Evolutionary conservation across 2,329 filamentous ascomycete species (phyloP).

Genomic region (Talaromyces pinophilus): DNA sequence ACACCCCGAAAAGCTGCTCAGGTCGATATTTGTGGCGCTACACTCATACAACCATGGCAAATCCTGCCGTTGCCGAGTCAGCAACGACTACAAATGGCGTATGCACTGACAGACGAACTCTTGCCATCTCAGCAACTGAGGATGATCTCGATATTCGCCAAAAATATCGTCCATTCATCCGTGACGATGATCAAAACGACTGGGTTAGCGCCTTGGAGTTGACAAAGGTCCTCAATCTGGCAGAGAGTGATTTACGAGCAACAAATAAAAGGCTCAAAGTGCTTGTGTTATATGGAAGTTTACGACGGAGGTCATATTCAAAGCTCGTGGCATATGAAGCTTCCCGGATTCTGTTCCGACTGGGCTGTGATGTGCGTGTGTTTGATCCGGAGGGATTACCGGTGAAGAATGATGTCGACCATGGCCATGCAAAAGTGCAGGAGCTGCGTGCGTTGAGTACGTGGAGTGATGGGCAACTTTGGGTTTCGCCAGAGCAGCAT

Average conservation of each 20-base stretch:
- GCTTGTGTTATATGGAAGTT: slow-evolving; percentile 63
- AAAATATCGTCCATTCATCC: slow-evolving; percentile 61
- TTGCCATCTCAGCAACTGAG: slow-evolving; percentile 50
- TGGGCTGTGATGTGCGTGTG: slow-evolving; percentile 67
- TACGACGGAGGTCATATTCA: slow-evolving; percentile 60
- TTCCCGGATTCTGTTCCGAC: slow-evolving; percentile 60
- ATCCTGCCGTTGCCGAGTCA: not conserved
- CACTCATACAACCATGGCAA: not conserved
- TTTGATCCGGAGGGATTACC: slow-evolving; percentile 62
- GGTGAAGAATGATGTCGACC: slow-evolving; percentile 63
- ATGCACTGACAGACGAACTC: slow-evolving; percentile 28
- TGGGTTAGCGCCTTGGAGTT: slow-evolving; percentile 62
- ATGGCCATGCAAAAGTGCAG: slow-evolving; percentile 61
- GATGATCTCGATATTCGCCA: slow-evolving; percentile 51
- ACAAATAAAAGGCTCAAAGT: slow-evolving; percentile 54
- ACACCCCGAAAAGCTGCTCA: not conserved
- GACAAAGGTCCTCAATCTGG: slow-evolving; percentile 54
- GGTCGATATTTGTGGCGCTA: not conserved
- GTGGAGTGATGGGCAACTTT: slow-evolving; percentile 68
- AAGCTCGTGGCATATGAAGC: slow-evolving; percentile 62
- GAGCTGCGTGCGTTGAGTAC: slow-evolving; percentile 61
- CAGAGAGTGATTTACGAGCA: slow-evolving; percentile 48
- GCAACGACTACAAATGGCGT: not conserved
- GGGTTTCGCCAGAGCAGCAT: slow-evolving; percentile 67
- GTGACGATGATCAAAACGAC: slow-evolving; percentile 46